Evolutionary conservation across 129 eudicot genomes (phyloP), one percentile per base, ranked within the genome.

Genomic region (Tagetes patula): DNA sequence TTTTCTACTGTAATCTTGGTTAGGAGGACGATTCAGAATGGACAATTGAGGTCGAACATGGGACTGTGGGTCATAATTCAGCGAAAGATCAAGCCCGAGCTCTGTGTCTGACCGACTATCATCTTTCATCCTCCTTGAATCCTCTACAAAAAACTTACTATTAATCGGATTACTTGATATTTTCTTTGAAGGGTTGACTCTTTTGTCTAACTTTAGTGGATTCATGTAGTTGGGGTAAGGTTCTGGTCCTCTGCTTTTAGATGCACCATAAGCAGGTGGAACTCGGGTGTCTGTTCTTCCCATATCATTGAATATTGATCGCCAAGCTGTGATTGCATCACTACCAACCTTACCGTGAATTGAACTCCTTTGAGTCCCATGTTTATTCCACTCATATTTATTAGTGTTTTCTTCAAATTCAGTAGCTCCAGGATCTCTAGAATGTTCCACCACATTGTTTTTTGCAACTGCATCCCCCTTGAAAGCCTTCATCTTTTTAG

Each of bases 21-120:
- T 53, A 1, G 50, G 69, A 12, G 69, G 73, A 65, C 60, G 59
- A 70, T 74, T 80, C 65, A 13, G 74, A 33, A 65, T 11, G 3
- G 69, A 75, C 13, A 30, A 60, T 5, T 56, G 45, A 37, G 53
- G 34, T n/a, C 45, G 27, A 64, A 66, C 46, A 9, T 67, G 77
- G 0, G 77, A 60, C 32, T 53, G 69, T 53, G 77, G 36, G 41
- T 50, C 83, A 64, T 87, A 75, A 33, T 80, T 85, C n/a, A 87
- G 75, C 3, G 90, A 85, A 45, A 84, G 88, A 74, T 82, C 87
- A 32, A 84, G 85, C 32, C 84, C 87, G 12, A 83, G 70, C 34
- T 70, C 85, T 2, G 64, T 42, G 1, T 70, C 77, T n/a, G 77
- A 58, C 66, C 53, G 82, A 45, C 4, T 33, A 27, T 73, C 78